These are phyloP conservation scores for Ogataea glucozyma DNA, from an alignment of 805 yeast genomes.

Conservation along the genomic window DNA sequence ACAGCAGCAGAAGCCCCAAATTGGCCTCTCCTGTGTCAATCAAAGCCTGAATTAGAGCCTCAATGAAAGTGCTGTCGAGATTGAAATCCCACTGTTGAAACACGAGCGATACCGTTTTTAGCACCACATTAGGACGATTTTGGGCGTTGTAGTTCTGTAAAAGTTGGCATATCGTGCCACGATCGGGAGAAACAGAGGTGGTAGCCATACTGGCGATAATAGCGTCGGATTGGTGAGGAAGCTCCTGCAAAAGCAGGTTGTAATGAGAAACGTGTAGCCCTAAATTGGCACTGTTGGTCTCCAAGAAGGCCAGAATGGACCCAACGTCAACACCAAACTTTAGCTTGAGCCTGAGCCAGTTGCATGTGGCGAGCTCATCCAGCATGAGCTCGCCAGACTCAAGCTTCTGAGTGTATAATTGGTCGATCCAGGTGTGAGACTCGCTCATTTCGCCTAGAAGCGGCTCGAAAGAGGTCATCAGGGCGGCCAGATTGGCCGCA, in stretches of 20 bases:
- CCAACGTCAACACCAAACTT: background rate
- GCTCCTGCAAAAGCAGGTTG: conserved; percentile 10
- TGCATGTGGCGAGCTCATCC: conserved; percentile 17
- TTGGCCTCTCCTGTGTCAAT: conserved; percentile 14
- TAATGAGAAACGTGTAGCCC: conserved; percentile 15
- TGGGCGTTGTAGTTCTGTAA: conserved; percentile 9
- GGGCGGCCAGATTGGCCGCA: too few relatives aligned
- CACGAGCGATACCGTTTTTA: conserved; percentile 10
- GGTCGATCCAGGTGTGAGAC: conserved; percentile 11
- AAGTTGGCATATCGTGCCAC: conserved; percentile 11
- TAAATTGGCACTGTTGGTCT: background rate
- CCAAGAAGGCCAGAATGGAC: conserved; percentile 6
- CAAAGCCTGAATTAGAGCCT: conserved; percentile 12
- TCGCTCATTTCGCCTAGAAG: background rate
- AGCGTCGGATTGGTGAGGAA: background rate
- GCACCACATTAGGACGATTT: conserved; percentile 8
- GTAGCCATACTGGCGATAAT: conserved; percentile 13
- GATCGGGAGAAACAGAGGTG: conserved; percentile 12
- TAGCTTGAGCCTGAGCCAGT: conserved; percentile 12
- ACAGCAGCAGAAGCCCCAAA: conserved; percentile 15
- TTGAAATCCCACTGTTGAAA: conserved; percentile 13
- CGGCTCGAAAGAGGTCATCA: too few relatives aligned
- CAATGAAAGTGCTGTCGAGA: conserved; percentile 13
- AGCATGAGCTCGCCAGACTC: conserved; percentile 1
- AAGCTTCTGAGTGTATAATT: conserved; percentile 11